Conservation (phyloP, 495 filamentous ascomycete genomes). For the Aspergillus homomorphus region DNA sequence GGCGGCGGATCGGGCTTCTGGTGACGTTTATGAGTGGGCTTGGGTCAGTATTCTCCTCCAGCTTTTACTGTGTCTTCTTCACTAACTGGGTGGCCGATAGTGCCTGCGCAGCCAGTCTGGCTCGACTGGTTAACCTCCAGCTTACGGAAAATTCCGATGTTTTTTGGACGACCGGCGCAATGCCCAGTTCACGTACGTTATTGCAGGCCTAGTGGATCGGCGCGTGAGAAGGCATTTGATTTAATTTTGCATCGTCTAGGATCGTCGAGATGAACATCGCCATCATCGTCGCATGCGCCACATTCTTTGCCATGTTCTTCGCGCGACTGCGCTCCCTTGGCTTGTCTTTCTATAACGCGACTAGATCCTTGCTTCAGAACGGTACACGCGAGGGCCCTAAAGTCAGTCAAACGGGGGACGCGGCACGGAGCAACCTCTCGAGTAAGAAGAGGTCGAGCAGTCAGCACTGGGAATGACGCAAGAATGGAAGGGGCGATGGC, state of each 20-base stretch:
- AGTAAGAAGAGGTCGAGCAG: background rate
- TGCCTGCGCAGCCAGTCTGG: slow-evolving; percentile 7
- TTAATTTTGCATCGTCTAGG: background rate
- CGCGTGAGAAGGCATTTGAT: background rate
- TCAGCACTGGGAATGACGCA: background rate
- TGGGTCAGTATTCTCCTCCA: background rate
- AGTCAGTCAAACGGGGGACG: background rate
- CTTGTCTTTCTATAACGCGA: slow-evolving; percentile 4
- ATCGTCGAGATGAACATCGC: slow-evolving; percentile 11
- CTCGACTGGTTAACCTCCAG: slow-evolving; percentile 3
- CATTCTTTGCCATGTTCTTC: slow-evolving; percentile 3
- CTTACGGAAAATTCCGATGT: background rate
- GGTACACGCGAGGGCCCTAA: background rate
- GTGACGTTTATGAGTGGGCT: slow-evolving; percentile 7
- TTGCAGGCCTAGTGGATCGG: background rate
- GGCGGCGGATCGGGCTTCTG: slow-evolving; percentile 1
- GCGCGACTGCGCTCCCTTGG: background rate
- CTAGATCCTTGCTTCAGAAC: slow-evolving; percentile 4
- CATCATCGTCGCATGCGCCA: slow-evolving; percentile 9
- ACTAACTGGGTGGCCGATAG: background rate
- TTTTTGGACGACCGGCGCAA: slow-evolving; percentile 4
- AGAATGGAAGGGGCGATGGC: background rate
- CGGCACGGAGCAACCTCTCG: background rate
- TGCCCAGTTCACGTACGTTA: slow-evolving; percentile 9
- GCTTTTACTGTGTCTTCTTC: background rate